A percentile compares a stretch with the other conserved stretches of the same genome.
Evolutionary conservation across 257 asterid species (phyloP).

Genomic region (Euphrasia confusa): DNA sequence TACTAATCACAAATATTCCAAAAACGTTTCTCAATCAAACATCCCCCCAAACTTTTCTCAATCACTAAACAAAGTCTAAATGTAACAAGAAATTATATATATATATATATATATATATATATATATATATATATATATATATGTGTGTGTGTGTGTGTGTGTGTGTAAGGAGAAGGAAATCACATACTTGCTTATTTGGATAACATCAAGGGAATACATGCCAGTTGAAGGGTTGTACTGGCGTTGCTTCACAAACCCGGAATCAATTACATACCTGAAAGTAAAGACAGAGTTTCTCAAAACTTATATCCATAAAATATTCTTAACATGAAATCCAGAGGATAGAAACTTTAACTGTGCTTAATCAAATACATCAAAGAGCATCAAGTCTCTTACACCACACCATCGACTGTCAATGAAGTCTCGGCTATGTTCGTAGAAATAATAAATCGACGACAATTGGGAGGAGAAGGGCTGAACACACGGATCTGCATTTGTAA

Average conservation of each 20-base stretch:
- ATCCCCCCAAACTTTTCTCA: too few relatives aligned
- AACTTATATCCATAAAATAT: conserved; percentile 7
- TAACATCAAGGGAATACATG: conserved; percentile 93
- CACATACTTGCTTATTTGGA: conserved; percentile 93
- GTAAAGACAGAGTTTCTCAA: conserved; percentile 18
- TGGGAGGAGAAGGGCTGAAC: conserved; percentile 76
- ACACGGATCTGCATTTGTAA: conserved; percentile 76
- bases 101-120: too few relatives aligned
- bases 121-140: too few relatives aligned
- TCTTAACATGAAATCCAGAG: conserved; percentile 7
- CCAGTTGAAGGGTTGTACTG: conserved; percentile 93
- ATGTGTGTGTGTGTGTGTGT: too few relatives aligned
- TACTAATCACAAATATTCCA: too few relatives aligned
- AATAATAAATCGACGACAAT: conserved; percentile 84
- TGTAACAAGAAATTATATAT: neutral
- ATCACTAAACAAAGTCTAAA: neutral
- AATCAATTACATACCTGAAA: conserved; percentile 82
- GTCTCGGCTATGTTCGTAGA: conserved; percentile 99
- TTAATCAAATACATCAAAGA: conserved; percentile 10
- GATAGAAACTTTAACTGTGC: neutral
- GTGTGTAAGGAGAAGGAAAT: conserved; percentile 15
- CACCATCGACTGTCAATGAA: conserved; percentile 97
- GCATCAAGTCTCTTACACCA: conserved; percentile 63
- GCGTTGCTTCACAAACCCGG: conserved; percentile 95
- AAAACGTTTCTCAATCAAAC: too few relatives aligned